These are phyloP conservation scores for Dictyostelium firmibasis DNA, from an alignment of 78 protist genomes.

Conservation along the genomic window DNA sequence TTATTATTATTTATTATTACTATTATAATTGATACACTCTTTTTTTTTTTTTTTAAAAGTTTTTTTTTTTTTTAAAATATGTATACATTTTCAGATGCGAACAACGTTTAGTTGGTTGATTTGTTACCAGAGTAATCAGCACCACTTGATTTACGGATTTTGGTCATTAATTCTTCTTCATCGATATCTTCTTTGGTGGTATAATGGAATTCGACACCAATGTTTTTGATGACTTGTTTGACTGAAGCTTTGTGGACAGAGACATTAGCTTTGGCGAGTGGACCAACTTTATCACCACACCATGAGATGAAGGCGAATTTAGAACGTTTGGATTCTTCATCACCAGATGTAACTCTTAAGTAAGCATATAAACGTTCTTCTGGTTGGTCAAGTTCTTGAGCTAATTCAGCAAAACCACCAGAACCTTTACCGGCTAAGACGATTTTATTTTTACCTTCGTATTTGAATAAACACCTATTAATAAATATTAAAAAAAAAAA, in stretches of 20 bases:
- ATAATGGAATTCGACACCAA: slow-evolving; percentile 30
- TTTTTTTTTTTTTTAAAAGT: background rate
- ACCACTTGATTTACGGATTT: slow-evolving; percentile 71
- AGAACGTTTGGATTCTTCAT: slow-evolving; percentile 82
- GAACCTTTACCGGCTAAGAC: slow-evolving; percentile 21
- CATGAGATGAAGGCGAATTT: slow-evolving; percentile 84
- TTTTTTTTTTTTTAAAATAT: background rate
- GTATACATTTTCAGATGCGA: background rate
- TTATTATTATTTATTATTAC: background rate
- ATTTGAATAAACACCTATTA: slow-evolving; percentile 68
- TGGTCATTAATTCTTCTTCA: slow-evolving; percentile 37
- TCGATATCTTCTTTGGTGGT: slow-evolving; percentile 18
- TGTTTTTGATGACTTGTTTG: slow-evolving; percentile 61
- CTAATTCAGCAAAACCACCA: slow-evolving; percentile 66
- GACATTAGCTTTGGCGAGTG: slow-evolving; percentile 73
- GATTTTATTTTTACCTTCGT: slow-evolving; percentile 46
- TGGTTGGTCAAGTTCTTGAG: background rate
- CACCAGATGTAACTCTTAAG: slow-evolving; percentile 80
- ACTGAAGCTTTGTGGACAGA: slow-evolving; percentile 86
- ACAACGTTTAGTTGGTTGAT: slow-evolving; percentile 5
- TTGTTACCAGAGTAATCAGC: slow-evolving; percentile 86
- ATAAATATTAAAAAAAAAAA: background rate
- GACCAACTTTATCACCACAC: slow-evolving; percentile 74
- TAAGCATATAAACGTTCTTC: slow-evolving; percentile 56
- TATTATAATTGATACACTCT: background rate